Conservation (phyloP, 2,329 filamentous ascomycete species). For the Fusarium ambrosium region DNA sequence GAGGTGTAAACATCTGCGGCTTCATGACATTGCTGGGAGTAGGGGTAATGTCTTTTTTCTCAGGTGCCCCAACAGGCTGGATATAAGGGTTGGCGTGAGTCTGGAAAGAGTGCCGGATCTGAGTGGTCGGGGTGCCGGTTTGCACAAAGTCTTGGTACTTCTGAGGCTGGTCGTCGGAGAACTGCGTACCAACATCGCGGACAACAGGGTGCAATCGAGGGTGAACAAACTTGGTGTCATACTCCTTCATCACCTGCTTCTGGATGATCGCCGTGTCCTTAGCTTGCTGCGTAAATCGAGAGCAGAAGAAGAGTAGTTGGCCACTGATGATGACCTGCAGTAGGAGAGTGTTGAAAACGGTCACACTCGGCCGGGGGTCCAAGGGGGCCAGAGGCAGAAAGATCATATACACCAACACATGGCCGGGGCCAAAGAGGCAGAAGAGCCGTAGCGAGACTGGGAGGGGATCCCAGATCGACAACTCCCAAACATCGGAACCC, state of each 20-base stretch:
- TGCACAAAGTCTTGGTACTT: slow-evolving; percentile 61
- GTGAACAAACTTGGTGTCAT: slow-evolving; percentile 95
- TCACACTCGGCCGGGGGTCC: slow-evolving; percentile 86
- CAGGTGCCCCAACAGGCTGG: slow-evolving; percentile 65
- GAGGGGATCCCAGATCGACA: slow-evolving; percentile 93
- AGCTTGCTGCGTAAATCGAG: slow-evolving; percentile 83
- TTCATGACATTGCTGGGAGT: slow-evolving; percentile 55
- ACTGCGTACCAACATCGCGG: slow-evolving; percentile 83
- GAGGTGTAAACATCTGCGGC: slow-evolving; percentile 60
- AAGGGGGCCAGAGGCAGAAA: slow-evolving; percentile 83
- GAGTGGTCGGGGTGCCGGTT: slow-evolving; percentile 67
- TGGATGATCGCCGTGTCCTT: slow-evolving; percentile 89
- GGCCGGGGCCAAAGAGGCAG: slow-evolving; percentile 92
- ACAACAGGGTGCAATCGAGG: slow-evolving; percentile 87
- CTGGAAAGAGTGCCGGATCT: slow-evolving; percentile 81
- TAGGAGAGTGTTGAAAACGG: slow-evolving; percentile 85
- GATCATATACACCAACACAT: slow-evolving; percentile 90
- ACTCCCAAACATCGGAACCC: slow-evolving; percentile 91
- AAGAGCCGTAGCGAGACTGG: slow-evolving; percentile 86
- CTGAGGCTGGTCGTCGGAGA: slow-evolving; percentile 64
- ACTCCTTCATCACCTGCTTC: slow-evolving; percentile 93
- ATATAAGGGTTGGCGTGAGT: slow-evolving; percentile 87
- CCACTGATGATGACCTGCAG: slow-evolving; percentile 80
- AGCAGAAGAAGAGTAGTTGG: slow-evolving; percentile 81
- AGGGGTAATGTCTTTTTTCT: slow-evolving; percentile 54